These are phyloP conservation scores for Lathyrus sativus DNA, from an alignment of 306 rosid species.

Conservation along the genomic window DNA sequence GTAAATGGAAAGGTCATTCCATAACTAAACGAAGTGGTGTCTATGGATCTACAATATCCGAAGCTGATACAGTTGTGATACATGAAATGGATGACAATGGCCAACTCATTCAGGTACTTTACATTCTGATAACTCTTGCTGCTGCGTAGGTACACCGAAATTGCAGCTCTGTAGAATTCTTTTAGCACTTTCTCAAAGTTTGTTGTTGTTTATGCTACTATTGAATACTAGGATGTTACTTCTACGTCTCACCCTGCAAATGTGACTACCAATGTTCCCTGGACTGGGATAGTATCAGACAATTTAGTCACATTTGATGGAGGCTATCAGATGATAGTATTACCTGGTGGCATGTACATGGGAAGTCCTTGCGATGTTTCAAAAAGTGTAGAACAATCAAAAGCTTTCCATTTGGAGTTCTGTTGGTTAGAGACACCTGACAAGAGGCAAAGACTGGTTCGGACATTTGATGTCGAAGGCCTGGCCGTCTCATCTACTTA, in stretches of 20 bases:
- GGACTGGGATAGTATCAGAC: slow-evolving; percentile 74
- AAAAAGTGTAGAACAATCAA: slow-evolving; percentile 66
- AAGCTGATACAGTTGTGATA: slow-evolving; percentile 64
- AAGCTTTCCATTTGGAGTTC: slow-evolving; percentile 90
- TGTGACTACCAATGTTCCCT: slow-evolving; percentile 72
- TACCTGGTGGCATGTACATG: slow-evolving; percentile 97
- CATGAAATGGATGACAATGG: slow-evolving; percentile 69
- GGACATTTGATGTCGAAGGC: slow-evolving; percentile 89
- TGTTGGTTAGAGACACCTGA: slow-evolving; percentile 85
- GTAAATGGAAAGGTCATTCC: slow-evolving; percentile 89
- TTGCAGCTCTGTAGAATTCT: slow-evolving; percentile 13
- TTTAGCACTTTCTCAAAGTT: not conserved
- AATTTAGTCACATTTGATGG: slow-evolving; percentile 67
- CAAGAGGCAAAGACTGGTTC: slow-evolving; percentile 84
- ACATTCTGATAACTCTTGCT: slow-evolving; percentile 10
- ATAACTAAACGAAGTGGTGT: slow-evolving; percentile 91
- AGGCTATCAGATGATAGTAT: slow-evolving; percentile 74
- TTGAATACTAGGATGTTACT: slow-evolving; percentile 61
- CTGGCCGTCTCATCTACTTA: slow-evolving; percentile 93
- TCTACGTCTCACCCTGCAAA: slow-evolving; percentile 56
- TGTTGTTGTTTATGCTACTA: slow-evolving; percentile 26
- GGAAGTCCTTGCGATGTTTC: slow-evolving; percentile 85
- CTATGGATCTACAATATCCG: slow-evolving; percentile 83
- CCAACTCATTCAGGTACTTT: slow-evolving; percentile 79
- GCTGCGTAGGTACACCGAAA: not conserved